Base-by-base conservation (phyloP, 257 asterid genomes). In the Osmanthus fragrans region DNA sequence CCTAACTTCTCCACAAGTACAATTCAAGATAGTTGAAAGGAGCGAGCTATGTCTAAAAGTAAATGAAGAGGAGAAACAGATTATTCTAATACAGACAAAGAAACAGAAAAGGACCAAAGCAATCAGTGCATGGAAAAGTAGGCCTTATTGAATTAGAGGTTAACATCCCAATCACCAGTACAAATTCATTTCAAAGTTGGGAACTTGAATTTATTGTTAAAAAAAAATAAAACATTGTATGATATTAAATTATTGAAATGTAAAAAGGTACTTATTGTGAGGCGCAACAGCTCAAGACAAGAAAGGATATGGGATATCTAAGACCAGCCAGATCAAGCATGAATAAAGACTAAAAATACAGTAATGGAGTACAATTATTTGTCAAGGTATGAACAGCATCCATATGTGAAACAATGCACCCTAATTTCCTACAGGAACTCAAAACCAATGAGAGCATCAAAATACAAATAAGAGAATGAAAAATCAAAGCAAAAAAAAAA, bases 201-300 rank as follows among this genome's bases (percentile, higher is more conserved):
- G 63, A 51, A 51, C 21, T 42, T 2, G 51, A 42, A 12, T 42
- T 42, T 42, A 12, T 42, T 13, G 12, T 79, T 80, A 91, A 10
- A 10, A 10, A 40, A 40, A 40, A 39, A 37, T 1, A 37, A 39
- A 8, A 42, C 0, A 12, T 3, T 2, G 18, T 42, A 13, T 11
- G 51, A 42, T 13, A 42, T 12, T 42, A 42, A 42, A 42, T 42
- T 42, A 42, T 42, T 42, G 51, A 12, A 42, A 12, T 11, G 51
- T 42, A 42, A 8, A 25, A 39, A 39, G 45, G 45, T 39, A 8
- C 10, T 8, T 39, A 39, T 39, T 39, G 45, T 39, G 45, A 42
- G 51, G 15, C 51, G 51, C 51, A 42, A 42, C 51, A 42, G 51
- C 51, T 51, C 63, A 51, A 51, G 63, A 49, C 60, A 49, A 16